Base-by-base conservation (phyloP, 2,329 filamentous ascomycete species). In the Penicillium brevicompactum region DNA sequence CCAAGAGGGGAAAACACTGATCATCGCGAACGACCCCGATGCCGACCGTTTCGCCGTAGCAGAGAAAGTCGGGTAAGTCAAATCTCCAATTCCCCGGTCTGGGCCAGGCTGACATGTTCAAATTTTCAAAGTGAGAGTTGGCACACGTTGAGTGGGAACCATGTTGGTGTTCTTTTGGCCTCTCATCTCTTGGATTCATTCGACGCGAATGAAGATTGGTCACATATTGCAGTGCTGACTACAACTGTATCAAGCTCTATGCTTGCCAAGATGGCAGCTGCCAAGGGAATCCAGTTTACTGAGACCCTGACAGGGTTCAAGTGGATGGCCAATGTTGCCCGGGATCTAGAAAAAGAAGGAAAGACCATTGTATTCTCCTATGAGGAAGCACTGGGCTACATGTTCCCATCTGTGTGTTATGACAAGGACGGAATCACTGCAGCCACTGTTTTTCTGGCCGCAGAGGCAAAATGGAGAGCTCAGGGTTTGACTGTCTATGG, bases 241-340 rank as follows among this genome's bases (percentile, higher is more conserved):
- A 85, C 84, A 2, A 83, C 85, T 0, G 85, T 88, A 2, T 87
- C 84, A 2, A 85, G 82, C 0, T 77, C 81, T n/a, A 87, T 87
- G 83, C 76, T 88, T 1, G 74, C 78, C 10, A 78, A 78, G 24
- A 82, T 87, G 73, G 84, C 84, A 1, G 66, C 73, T 27, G 73
- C 77, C 18, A 80, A 82, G 67, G 82, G 81, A 2, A 82, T 87
- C 58, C 73, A 80, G 48, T 86, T 83, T 64, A 75, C 78, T 55
- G 85, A 87, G 63, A 87, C 85, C 0, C 71, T 88, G 30, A 88
- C 85, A 0, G 85, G 85, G 1, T 88, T 88, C 74, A 88, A 88
- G 68, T 88, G 85, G 85, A 80, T 88, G 58, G 85, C 84, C 2
- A 87, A 87, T 58, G 76, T 82, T 44, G 82, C 84, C 1, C 78